Percentiles rank a stretch among this genome's conserved stretches.
Conservation (phyloP, 495 filamentous ascomycete species). For the Talaromyces thailandensis region DNA sequence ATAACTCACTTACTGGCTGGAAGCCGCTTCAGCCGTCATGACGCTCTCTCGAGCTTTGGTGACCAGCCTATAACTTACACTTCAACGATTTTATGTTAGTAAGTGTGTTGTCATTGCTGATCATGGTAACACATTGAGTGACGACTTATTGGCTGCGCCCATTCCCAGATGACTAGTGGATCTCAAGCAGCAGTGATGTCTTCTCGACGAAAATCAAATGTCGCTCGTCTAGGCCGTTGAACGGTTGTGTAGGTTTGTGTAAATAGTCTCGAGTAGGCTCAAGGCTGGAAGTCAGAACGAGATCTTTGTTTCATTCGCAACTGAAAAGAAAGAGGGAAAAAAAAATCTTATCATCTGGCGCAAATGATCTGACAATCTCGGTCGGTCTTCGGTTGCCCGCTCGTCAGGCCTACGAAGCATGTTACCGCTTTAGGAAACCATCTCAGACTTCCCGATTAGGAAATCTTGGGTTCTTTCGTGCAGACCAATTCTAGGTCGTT, state of each 20-base stretch:
- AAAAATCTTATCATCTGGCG: too few relatives aligned
- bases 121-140: neutral
- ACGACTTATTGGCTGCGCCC: neutral
- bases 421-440: neutral
- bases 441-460: neutral
- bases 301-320: neutral
- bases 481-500: neutral
- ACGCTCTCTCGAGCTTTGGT: neutral
- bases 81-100: neutral
- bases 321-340: too few relatives aligned
- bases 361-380: neutral
- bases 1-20: too few relatives aligned
- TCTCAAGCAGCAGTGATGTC: neutral
- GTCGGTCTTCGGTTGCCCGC: neutral
- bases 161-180: neutral
- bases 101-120: neutral
- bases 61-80: neutral
- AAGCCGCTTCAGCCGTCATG: neutral
- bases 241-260: neutral
- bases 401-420: conserved; percentile 1
- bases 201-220: neutral
- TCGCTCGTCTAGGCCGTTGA: neutral
- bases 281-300: too few relatives aligned
- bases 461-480: neutral
- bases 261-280: neutral